Conservation (phyloP, 169 alveolate species). For the Plasmodium chabaudi region DNA sequence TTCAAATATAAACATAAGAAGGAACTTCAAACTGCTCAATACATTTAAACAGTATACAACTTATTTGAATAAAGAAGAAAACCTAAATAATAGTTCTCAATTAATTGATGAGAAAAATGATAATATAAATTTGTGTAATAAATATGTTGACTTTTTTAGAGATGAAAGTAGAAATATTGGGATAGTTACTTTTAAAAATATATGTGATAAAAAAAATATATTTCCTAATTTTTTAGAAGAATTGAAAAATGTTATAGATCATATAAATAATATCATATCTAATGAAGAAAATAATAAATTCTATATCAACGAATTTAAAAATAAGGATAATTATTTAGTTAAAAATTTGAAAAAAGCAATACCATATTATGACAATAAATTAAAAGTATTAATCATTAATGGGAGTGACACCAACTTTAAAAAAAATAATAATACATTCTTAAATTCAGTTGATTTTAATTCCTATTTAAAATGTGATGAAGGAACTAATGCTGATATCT, state of each 20-base stretch:
- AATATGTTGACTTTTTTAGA: conserved; percentile 51
- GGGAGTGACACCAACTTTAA: background rate
- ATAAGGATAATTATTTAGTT: conserved; percentile 36
- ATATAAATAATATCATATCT: conserved; percentile 30
- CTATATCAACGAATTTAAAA: conserved; percentile 31
- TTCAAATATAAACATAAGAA: background rate
- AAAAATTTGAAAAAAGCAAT: conserved; percentile 26
- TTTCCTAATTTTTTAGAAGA: conserved; percentile 37
- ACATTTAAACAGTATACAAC: background rate
- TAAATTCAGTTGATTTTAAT: conserved; percentile 13
- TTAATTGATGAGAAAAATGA: background rate
- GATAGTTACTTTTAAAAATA: conserved; percentile 35
- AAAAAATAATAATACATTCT: background rate
- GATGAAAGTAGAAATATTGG: conserved; percentile 63
- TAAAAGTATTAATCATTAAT: conserved; percentile 27
- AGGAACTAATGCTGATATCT: conserved; percentile 15
- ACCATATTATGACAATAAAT: conserved; percentile 52
- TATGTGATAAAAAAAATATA: conserved; percentile 38
- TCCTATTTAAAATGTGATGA: conserved; percentile 50
- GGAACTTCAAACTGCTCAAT: background rate
- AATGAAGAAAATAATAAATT: conserved; percentile 40
- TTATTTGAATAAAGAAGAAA: background rate
- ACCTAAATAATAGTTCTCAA: too few relatives aligned
- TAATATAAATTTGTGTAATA: background rate
- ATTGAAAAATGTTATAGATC: conserved; percentile 46